Evolutionary conservation across 331 rosid species (phyloP).

Genomic region (Quercus tomentella): DNA sequence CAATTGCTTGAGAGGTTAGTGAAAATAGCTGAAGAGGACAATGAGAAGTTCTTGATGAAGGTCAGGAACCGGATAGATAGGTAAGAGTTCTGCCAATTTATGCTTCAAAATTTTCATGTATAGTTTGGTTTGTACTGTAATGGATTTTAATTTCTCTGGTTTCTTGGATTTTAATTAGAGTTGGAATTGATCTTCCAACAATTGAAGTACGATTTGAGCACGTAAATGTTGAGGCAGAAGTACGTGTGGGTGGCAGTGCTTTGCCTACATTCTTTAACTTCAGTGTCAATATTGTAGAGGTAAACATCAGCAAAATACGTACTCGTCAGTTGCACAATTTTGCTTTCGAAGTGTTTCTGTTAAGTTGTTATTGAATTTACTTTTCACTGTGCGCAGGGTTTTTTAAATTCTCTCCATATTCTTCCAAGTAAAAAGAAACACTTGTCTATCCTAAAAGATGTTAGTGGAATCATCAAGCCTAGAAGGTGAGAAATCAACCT

Average conservation of each 20-base stretch:
- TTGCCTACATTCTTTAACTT: no score
- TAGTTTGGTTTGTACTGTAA: no score
- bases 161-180: no score
- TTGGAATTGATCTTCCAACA: no score
- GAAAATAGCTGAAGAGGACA: slow-evolving; percentile 50
- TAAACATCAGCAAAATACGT: no score
- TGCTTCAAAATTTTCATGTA: not conserved
- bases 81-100: slow-evolving; percentile 20
- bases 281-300: no score
- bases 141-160: no score
- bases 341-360: no score
- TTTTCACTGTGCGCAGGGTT: slow-evolving; percentile 8
- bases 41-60: slow-evolving; percentile 53
- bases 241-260: no score
- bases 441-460: slow-evolving; percentile 40
- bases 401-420: slow-evolving; percentile 27
- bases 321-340: no score
- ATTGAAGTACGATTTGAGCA: no score
- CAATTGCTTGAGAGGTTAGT: slow-evolving; percentile 47
- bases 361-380: not conserved
- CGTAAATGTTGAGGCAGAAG: no score
- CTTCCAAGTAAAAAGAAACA: slow-evolving; percentile 35
- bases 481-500: not conserved
- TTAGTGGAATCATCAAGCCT: slow-evolving; percentile 47
- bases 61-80: slow-evolving; percentile 52